A percentile compares a stretch with the other conserved stretches of the same genome.
phyloP scores from a whole-genome alignment of 768 basidiomycete genomes.

The Mycena vulgaris region DNA sequence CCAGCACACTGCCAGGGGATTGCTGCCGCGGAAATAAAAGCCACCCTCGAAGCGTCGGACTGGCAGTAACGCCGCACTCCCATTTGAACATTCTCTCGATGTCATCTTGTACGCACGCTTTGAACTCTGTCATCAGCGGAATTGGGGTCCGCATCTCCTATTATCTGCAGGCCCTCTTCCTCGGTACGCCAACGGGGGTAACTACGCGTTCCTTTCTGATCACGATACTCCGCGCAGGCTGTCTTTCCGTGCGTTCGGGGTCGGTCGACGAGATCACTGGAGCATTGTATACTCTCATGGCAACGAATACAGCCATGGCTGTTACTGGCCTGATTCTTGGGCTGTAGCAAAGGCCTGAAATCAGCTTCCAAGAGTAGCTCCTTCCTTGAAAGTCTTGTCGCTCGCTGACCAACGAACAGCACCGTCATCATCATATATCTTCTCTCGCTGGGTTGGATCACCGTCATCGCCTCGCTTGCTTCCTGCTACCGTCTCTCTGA shows the following conservation, averaged over 20 bases:
- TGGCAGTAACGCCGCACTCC: too few species aligned
- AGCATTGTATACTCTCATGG: conserved; percentile 25
- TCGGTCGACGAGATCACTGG: conserved; percentile 17
- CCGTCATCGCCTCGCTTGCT: conserved; percentile 8
- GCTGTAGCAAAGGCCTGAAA: conserved; percentile 9
- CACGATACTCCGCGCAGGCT: too few species aligned
- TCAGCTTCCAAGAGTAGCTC: conserved; percentile 19
- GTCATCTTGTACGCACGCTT: neutral
- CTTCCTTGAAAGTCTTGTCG: neutral
- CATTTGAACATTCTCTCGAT: too few species aligned
- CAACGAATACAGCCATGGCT: conserved; percentile 22
- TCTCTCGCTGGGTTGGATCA: conserved; percentile 22
- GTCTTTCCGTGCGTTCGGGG: conserved; percentile 21
- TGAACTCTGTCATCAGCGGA: conserved; percentile 10
- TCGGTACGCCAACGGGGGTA: neutral
- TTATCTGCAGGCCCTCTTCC: conserved; percentile 13
- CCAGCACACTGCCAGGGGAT: too few species aligned
- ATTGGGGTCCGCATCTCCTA: conserved; percentile 13
- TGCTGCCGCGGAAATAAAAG: too few species aligned
- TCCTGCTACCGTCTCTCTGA: conserved; percentile 19
- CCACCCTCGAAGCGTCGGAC: too few species aligned
- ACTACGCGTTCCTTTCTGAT: too few species aligned
- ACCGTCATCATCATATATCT: conserved; percentile 21
- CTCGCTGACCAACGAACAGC: neutral
- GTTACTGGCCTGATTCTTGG: conserved; percentile 22